Percentiles rank a stretch among this genome's conserved stretches.
phyloP scores from a whole-genome alignment of 768 basidiomycete genomes.

The Serendipita indica region DNA sequence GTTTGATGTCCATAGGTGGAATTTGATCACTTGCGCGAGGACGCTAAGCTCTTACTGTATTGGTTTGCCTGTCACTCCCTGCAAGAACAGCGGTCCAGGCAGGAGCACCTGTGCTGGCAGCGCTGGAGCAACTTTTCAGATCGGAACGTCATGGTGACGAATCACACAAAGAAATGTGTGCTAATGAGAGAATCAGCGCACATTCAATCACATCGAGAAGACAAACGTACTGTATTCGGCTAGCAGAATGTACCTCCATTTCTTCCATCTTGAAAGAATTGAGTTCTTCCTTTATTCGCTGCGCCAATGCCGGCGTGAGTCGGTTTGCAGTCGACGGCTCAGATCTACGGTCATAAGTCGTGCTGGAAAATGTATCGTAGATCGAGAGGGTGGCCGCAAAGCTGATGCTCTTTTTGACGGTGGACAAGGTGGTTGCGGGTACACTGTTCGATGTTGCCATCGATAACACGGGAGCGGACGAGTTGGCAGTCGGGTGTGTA shows the following conservation, averaged over 20 bases:
- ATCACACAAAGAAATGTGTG: constrained; percentile 74
- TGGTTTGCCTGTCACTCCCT: too few relatives aligned
- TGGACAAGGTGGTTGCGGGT: constrained; percentile 28
- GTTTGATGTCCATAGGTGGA: too few relatives aligned
- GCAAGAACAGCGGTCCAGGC: too few relatives aligned
- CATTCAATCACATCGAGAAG: neutral
- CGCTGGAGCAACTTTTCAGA: neutral
- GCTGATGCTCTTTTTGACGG: constrained; percentile 52
- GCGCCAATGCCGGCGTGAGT: constrained; percentile 84
- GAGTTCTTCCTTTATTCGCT: constrained; percentile 94
- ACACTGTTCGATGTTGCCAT: constrained; percentile 18
- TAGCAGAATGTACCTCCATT: constrained; percentile 95
- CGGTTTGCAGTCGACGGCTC: constrained; percentile 97
- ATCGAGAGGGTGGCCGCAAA: constrained; percentile 90
- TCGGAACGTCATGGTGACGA: neutral
- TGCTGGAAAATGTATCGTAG: constrained; percentile 88
- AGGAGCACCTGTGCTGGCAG: too few relatives aligned
- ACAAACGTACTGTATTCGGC: constrained; percentile 68
- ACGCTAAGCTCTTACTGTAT: too few relatives aligned
- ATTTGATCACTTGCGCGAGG: too few relatives aligned
- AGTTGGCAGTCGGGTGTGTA: constrained; percentile 68
- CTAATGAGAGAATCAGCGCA: constrained; percentile 24
- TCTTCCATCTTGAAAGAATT: constrained; percentile 99
- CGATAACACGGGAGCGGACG: constrained; percentile 77
- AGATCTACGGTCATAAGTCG: constrained; percentile 85